Evolutionary conservation across 495 filamentous ascomycete species (phyloP), one percentile per base, ranked within the genome.

Genomic region (Aspergillus ostianus): DNA sequence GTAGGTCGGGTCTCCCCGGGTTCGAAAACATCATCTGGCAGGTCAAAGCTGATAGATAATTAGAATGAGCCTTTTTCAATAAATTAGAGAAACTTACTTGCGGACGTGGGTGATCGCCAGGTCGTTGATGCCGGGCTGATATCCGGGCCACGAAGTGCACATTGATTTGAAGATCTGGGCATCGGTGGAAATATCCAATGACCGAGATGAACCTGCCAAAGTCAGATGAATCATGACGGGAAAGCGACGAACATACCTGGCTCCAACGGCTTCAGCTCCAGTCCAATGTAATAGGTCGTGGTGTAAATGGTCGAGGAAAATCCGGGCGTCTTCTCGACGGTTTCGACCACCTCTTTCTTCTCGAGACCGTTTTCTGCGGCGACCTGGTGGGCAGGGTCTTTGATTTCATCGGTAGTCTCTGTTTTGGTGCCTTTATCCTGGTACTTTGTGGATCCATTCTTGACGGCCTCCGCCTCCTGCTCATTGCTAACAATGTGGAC

Each of bases 1-100:
- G 71, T 64, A 15, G 90, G 90, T 62, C 84, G 88, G 23, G 74
- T 76, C 72, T 98, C 94, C 59, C 92, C 92, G 5, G 85, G 74
- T 58, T 86, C 81, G 71, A 98, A 98, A 1, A 98, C 86, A 71
- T 98, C 92, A 54, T 87, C 85, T 19, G 94, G 95, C 19, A 98
- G 80, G 67, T 91, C 89, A 66, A 87, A 90, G 70, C 92, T 96
- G 6, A 41, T 41, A 47, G 53, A 45, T 55, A 64, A 67, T 58
- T 67, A 69, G 45, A 45, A 29, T 26, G 60, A 26, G 23, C 48
- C 18, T 23, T 4, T 8, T 20, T 8, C 0, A 6, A 48, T 12
- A 18, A 1, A 54, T n/a, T 13, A 12, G 48, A 36, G 15, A 41
- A 50, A 70, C 86, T 74, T 75, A 91, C 90, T 87, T 95, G 72